These are phyloP conservation scores for Botrytis fabae DNA, from an alignment of 2,329 filamentous ascomycete genomes.

Conservation along the genomic window DNA sequence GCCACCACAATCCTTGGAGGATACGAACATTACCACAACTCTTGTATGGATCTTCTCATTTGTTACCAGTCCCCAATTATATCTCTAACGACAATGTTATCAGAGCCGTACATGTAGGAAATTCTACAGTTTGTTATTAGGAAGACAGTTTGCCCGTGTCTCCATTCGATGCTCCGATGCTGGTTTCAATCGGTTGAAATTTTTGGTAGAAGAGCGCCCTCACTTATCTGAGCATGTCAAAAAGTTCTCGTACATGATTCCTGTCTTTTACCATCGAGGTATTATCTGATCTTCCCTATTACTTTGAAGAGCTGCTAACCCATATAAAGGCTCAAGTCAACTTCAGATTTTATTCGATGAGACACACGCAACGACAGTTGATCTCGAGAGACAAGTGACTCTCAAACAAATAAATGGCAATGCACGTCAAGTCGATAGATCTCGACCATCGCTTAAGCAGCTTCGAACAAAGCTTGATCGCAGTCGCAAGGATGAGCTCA, in stretches of 20 bases:
- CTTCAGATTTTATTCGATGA: slow-evolving; percentile 23
- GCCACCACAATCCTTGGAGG: slow-evolving; percentile 35
- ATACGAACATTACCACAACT: slow-evolving; percentile 44
- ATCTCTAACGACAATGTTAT: slow-evolving; percentile 5
- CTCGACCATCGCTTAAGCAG: slow-evolving; percentile 24
- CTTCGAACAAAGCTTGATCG: slow-evolving; percentile 24
- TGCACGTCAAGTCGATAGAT: slow-evolving; percentile 22
- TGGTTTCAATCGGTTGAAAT: slow-evolving; percentile 51
- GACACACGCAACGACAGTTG: slow-evolving; percentile 9
- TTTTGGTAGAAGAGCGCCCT: slow-evolving; percentile 47
- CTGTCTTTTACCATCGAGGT: slow-evolving; percentile 59
- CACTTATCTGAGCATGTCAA: slow-evolving; percentile 55
- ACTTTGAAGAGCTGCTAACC: slow-evolving; percentile 2
- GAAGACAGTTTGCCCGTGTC: slow-evolving; percentile 51
- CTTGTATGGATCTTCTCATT: slow-evolving; percentile 38
- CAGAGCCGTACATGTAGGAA: slow-evolving; percentile 49
- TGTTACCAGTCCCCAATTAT: not conserved
- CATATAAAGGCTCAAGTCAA: slow-evolving; percentile 13
- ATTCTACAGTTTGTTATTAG: slow-evolving; percentile 52
- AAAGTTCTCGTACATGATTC: slow-evolving; percentile 61
- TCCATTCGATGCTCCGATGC: slow-evolving; percentile 43
- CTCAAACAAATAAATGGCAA: slow-evolving; percentile 18
- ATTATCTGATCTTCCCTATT: not conserved
- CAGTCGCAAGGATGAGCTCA: slow-evolving; percentile 25
- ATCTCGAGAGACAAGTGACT: slow-evolving; percentile 21